Base-by-base conservation (phyloP, 768 basidiomycete species). In the Russula earlei region DNA sequence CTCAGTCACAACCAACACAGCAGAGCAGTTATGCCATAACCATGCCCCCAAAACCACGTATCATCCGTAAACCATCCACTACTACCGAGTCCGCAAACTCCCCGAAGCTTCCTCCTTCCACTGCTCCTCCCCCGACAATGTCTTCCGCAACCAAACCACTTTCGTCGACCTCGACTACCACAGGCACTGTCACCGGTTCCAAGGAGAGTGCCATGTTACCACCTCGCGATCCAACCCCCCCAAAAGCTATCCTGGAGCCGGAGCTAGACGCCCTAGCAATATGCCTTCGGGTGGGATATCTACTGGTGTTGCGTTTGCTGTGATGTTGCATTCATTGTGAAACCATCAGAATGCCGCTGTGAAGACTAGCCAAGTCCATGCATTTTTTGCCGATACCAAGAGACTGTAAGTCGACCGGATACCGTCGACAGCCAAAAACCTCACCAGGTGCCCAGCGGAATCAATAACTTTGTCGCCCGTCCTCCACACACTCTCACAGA, bases 401-500 rank as follows among this genome's bases (percentile, higher is more conserved):
- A 79, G 75, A 71, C 72, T 88, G 87, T 87, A 64, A 60, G 82
- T 70, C 34, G n/a, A 45, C 34, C 15, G 15, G 31, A 41, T 34
- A 5, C n/a, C 25, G 33, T n/a, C 24, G 7, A 24, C 19, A 11
- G 15, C n/a, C 22, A 3, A 22, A 7, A 50, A 37, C 40, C 52
- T 24, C n/a, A 41, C 36, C 19, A 20, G 25, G 14, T 54, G 48
- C 29, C 15, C 19, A 88, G 87, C 42, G 78, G 77, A 11, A 76
- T 88, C 43, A 72, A 77, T 47, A 76, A 76, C 48, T 74, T 83
- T 62, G 77, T 79, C 3, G 75, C 77, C 4, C 68, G 75, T 55
- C 86, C 88, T 24, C 86, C 87, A 10, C 80, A 72, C n/a, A 75
- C 82, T 22, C 66, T 89, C 12, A 81, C 78, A 3, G 72, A 80